These are phyloP conservation scores for Trapa bicornis DNA, from an alignment of 345 rosid species.

Conservation along the genomic window DNA sequence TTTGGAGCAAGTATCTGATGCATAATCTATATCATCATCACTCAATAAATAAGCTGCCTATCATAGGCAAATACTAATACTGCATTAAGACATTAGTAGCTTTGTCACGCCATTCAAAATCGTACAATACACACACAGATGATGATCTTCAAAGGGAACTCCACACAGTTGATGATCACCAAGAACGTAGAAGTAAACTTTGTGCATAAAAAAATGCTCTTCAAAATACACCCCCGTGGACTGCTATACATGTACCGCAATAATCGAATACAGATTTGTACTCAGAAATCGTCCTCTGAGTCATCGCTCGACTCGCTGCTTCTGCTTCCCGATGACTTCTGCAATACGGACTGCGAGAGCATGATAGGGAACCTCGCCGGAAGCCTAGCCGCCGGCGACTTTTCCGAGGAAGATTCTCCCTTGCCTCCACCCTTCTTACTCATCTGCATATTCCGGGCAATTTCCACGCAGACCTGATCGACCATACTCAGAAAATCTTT, in stretches of 20 bases:
- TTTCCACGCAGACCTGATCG: constrained; percentile 56
- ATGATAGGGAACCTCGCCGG: constrained; percentile 49
- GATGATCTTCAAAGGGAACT: not conserved
- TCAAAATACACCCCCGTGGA: not conserved
- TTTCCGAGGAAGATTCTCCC: constrained; percentile 18
- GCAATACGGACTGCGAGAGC: constrained; percentile 50
- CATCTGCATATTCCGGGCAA: constrained; percentile 49
- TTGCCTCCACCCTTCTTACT: constrained; percentile 22
- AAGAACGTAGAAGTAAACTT: not conserved
- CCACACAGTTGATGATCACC: not conserved
- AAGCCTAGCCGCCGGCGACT: constrained; percentile 17
- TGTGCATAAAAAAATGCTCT: constrained; percentile 1
- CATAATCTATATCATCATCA: too few species aligned
- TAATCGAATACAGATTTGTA: not conserved
- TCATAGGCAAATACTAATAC: too few species aligned
- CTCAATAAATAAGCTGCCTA: too few species aligned
- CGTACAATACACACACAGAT: not conserved
- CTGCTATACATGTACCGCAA: constrained; percentile 17
- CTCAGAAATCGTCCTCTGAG: constrained; percentile 50
- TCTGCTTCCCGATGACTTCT: constrained; percentile 19
- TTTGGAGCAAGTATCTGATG: too few species aligned
- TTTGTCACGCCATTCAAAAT: not conserved
- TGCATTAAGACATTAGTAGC: not conserved
- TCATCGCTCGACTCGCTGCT: constrained; percentile 35
- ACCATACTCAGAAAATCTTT: constrained; percentile 70